phyloP scores from a whole-genome alignment of 192 early-diverging fungal species.

The Rhizophagus prolifer region DNA sequence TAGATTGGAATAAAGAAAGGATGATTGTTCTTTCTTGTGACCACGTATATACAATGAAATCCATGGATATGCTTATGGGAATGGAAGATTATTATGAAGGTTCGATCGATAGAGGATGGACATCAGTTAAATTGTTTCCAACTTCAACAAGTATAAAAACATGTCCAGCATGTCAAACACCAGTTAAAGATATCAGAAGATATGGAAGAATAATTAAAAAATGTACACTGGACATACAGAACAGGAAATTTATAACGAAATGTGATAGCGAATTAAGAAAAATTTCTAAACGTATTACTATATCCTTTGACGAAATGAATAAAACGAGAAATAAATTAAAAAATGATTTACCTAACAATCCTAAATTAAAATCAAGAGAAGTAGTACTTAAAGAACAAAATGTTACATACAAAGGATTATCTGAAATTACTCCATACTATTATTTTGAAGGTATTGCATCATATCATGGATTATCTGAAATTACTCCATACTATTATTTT shows the following conservation, averaged over 20 bases:
- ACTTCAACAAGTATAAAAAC: not conserved
- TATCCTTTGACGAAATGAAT: not conserved
- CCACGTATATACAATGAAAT: slow-evolving; percentile 51
- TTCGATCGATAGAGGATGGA: not conserved
- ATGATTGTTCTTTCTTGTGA: slow-evolving; percentile 50
- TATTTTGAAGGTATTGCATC: no score
- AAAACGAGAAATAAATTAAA: not conserved
- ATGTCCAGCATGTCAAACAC: slow-evolving; percentile 14
- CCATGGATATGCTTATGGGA: slow-evolving; percentile 50
- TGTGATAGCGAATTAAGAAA: not conserved
- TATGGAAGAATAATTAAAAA: slow-evolving; percentile 30
- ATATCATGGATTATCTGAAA: no score
- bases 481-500: no score
- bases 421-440: no score
- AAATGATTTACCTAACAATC: not conserved
- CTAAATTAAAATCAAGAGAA: not conserved
- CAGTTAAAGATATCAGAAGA: slow-evolving; percentile 5
- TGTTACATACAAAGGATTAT: no score
- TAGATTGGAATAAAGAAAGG: slow-evolving; percentile 45
- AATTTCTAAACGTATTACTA: not conserved
- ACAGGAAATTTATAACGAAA: slow-evolving; percentile 20
- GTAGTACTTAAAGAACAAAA: not conserved
- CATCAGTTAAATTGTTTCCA: not conserved
- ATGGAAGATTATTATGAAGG: slow-evolving; percentile 43
- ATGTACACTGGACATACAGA: slow-evolving; percentile 4